Percentiles rank a stretch among this genome's conserved stretches.
Evolutionary conservation across 805 yeast species (phyloP).

Genomic region (Candida oleophila): DNA sequence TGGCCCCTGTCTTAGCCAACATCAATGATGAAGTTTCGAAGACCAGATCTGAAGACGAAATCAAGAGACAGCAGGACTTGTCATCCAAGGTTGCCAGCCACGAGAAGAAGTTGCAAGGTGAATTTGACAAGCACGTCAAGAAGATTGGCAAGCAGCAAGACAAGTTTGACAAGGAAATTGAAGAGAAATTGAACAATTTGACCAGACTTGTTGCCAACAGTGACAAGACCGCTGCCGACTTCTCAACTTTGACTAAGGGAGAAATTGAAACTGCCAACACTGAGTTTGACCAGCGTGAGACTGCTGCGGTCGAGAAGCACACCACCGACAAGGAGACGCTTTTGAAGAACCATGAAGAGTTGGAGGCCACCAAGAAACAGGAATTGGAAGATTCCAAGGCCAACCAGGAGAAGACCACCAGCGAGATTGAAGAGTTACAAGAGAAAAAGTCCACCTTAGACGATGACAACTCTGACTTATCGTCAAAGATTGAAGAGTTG

Average conservation of each 20-base stretch:
- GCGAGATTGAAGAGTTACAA: conserved; percentile 43
- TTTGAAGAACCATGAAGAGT: conserved; percentile 41
- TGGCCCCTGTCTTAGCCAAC: conserved; percentile 51
- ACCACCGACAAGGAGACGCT: conserved; percentile 43
- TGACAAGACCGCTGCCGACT: conserved; percentile 31
- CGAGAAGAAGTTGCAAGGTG: conserved; percentile 33
- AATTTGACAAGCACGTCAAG: conserved; percentile 34
- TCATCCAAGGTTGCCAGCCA: conserved; percentile 35
- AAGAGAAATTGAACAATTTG: conserved; percentile 25
- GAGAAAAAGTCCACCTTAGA: conserved; percentile 43
- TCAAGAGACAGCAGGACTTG: conserved; percentile 38
- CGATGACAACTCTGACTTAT: conserved; percentile 36
- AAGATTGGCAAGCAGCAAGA: conserved; percentile 38
- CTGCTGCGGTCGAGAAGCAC: conserved; percentile 46
- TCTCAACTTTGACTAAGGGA: conserved; percentile 39
- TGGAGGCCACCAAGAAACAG: conserved; percentile 44
- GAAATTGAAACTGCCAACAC: conserved; percentile 46
- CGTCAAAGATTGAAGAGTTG: conserved; percentile 41
- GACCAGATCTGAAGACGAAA: conserved; percentile 43
- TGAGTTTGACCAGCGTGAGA: conserved; percentile 48
- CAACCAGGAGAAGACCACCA: conserved; percentile 41
- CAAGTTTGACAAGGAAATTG: conserved; percentile 42
- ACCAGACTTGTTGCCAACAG: conserved; percentile 23
- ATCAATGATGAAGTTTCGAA: conserved; percentile 51
- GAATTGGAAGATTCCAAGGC: conserved; percentile 42